Base-by-base conservation (phyloP, 116 monocot genomes). In the Dioscorea cayenensis region DNA sequence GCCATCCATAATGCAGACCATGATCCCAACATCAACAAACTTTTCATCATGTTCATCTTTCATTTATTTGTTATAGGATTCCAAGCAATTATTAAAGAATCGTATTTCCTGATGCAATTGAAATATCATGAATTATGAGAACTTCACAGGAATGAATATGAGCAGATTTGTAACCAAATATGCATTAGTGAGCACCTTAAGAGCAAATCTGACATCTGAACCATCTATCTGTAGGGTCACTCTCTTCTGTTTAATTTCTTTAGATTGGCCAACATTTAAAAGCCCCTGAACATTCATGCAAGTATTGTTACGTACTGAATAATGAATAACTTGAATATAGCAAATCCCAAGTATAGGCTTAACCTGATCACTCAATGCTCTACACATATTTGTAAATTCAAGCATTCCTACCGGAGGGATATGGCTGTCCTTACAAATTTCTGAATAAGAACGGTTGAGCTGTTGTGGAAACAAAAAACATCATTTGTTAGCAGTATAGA, bases 301-400 rank as follows among this genome's bases (percentile, higher is more conserved):
- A 67, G 51, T 11, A 27, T 14, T 14, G 9, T 67, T 37, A 52
- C 2, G 55, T 16, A n/a, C 58, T 28, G 29, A 73, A 29, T 7
- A 3, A 27, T 18, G 43, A 14, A 4, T 71, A 10, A 32, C 11
- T 1, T 3, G 2, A 27, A 72, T n/a, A 69, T 36, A 3, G 25
- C 6, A 48, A 28, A 74, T 4, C 49, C 49, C 17, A 4, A 11
- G 21, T 28, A 28, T 21, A 36, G 18, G 51, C 64, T 63, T 63
- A 59, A 97, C 93, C 88, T 97, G 93, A 49, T 94, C 94, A 32
- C 79, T 65, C 6, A 99, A 89, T 43, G 86, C 91, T 79, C 77
- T 71, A 51, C 99, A 99, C 89, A 94, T 83, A 68, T 80, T 85
- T 52, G 83, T 80, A 51, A 99, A 89, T 72, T 99, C 99, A 28